phyloP scores from a whole-genome alignment of 306 rosid genomes.

The Vigna hirtella region DNA sequence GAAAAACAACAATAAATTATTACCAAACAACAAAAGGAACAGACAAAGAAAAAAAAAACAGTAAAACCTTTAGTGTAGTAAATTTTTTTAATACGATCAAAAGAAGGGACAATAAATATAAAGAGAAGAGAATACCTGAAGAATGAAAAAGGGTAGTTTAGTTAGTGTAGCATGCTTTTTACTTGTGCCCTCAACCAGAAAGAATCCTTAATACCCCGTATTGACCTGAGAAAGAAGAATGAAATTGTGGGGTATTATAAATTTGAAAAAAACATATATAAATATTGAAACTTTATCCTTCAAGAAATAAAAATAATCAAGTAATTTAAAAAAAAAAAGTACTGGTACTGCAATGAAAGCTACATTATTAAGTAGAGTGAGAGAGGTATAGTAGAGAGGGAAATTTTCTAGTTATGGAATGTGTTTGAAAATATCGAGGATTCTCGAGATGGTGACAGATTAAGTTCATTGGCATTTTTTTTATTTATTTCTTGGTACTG shows the following conservation, averaged over 20 bases:
- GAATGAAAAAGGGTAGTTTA: constrained; percentile 20
- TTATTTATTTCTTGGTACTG: not conserved
- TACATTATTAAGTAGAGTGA: not conserved
- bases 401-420: constrained; percentile 5
- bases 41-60: not conserved
- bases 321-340: not conserved
- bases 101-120: not conserved
- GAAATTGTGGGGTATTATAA: constrained; percentile 16
- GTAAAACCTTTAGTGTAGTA: not conserved
- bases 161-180: constrained; percentile 1
- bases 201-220: constrained; percentile 24
- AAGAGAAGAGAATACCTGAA: constrained; percentile 51
- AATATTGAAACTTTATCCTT: not conserved
- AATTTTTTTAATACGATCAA: not conserved
- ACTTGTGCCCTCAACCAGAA: constrained; percentile 15
- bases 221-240: constrained; percentile 36
- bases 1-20: not conserved
- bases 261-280: not conserved
- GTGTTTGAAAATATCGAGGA: constrained; percentile 35
- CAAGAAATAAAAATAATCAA: not conserved
- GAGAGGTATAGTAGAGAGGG: constrained; percentile 4
- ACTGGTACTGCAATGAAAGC: not conserved
- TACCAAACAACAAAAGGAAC: not conserved
- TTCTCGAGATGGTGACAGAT: constrained; percentile 3
- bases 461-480: not conserved